A percentile compares a stretch with the other conserved stretches of the same genome.
Evolutionary conservation across 2,329 filamentous ascomycete species (phyloP).

Genomic region (Fonsecaea pedrosoi): DNA sequence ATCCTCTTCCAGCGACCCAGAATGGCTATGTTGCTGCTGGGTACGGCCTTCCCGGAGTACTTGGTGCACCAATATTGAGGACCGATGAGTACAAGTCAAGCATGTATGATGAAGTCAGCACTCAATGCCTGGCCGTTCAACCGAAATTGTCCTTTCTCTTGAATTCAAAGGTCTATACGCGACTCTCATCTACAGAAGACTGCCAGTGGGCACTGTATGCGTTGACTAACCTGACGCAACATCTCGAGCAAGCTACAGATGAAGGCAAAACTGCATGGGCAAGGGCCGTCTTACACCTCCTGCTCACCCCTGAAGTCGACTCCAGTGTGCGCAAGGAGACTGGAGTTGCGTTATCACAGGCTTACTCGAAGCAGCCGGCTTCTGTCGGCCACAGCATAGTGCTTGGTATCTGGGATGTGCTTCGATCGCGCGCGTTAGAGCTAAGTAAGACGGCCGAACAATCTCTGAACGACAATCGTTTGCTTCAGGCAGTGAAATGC

Average conservation of each 20-base stretch:
- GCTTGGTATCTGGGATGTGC: constrained; percentile 80
- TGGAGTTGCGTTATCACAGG: constrained; percentile 65
- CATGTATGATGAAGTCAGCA: constrained; percentile 33
- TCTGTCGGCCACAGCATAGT: constrained; percentile 69
- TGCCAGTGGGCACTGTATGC: constrained; percentile 77
- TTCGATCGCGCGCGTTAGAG: constrained; percentile 56
- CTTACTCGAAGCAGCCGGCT: constrained; percentile 65
- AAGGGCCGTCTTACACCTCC: constrained; percentile 80
- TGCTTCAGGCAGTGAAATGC: constrained; percentile 65
- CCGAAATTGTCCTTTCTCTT: constrained; percentile 88
- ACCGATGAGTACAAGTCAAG: constrained; percentile 48
- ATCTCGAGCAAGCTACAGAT: constrained; percentile 59
- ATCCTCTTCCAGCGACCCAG: constrained; percentile 79
- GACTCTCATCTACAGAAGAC: constrained; percentile 76
- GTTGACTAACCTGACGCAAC: constrained; percentile 66
- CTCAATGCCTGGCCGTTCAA: constrained; percentile 63
- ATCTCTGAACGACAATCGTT: constrained; percentile 68
- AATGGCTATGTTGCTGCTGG: constrained; percentile 81
- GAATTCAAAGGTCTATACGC: constrained; percentile 83
- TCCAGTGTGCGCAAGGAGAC: constrained; percentile 70
- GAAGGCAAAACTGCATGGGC: constrained; percentile 75
- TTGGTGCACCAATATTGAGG: constrained; percentile 43
- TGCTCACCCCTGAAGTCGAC: constrained; percentile 68
- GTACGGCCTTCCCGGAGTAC: constrained; percentile 56
- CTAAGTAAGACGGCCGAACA: constrained; percentile 11